phyloP scores from a whole-genome alignment of 306 rosid species.

The Vicia sativa region DNA sequence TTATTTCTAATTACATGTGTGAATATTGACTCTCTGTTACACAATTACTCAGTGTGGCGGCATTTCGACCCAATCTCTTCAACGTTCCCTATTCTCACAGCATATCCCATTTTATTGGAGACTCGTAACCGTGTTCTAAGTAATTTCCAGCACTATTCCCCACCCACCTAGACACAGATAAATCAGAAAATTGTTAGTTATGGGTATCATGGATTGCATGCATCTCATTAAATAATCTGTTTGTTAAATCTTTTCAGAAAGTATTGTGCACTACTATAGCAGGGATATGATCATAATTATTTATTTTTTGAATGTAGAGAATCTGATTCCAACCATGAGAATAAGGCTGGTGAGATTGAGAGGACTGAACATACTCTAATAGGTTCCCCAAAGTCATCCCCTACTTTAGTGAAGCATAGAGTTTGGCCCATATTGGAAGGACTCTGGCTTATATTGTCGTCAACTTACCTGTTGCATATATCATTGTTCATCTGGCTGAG shows the following conservation, averaged over 20 bases:
- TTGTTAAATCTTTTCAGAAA: slow-evolving; percentile 3
- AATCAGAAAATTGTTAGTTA: background rate
- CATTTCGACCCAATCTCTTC: background rate
- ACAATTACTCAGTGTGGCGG: background rate
- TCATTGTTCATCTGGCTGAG: slow-evolving; percentile 89
- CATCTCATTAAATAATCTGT: slow-evolving; percentile 22
- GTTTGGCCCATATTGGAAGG: slow-evolving; percentile 85
- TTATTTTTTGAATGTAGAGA: slow-evolving; percentile 53
- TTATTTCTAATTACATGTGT: background rate
- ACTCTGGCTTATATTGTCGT: slow-evolving; percentile 76
- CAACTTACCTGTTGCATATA: slow-evolving; percentile 76
- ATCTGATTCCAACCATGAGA: slow-evolving; percentile 50
- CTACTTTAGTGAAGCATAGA: slow-evolving; percentile 56
- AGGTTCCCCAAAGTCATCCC: slow-evolving; percentile 57
- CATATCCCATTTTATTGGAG: background rate
- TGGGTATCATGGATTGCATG: slow-evolving; percentile 7
- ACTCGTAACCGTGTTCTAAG: background rate
- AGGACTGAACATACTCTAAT: slow-evolving; percentile 39
- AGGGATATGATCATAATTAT: slow-evolving; percentile 17
- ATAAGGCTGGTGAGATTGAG: slow-evolving; percentile 47
- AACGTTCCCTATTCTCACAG: background rate
- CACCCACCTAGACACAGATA: background rate
- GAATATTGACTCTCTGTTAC: background rate
- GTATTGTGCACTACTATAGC: slow-evolving; percentile 15
- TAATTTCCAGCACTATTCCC: background rate